phyloP scores from a whole-genome alignment of 768 basidiomycete genomes.

The Tephrocybe sp. region DNA sequence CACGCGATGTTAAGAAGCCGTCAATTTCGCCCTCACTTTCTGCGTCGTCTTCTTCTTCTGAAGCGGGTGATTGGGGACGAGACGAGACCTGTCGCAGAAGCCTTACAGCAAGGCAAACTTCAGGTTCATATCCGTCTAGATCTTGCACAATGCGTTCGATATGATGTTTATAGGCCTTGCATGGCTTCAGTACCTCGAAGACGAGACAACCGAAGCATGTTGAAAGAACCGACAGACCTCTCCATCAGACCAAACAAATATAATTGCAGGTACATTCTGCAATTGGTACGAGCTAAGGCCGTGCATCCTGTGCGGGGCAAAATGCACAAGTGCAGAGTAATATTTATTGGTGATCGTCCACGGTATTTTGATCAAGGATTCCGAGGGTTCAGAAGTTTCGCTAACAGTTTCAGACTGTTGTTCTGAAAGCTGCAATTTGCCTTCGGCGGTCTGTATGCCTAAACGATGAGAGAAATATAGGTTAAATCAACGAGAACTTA shows the following conservation, averaged over 20 bases:
- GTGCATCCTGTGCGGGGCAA: conserved; percentile 48
- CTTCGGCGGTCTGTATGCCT: conserved; percentile 11
- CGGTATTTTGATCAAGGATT: conserved; percentile 38
- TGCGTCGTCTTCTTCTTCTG: conserved; percentile 21
- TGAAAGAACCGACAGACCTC: conserved; percentile 46
- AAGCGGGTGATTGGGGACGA: neutral
- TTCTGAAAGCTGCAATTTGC: neutral
- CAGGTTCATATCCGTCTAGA: conserved; percentile 54
- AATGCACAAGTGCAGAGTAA: conserved; percentile 75
- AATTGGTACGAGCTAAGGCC: conserved; percentile 39
- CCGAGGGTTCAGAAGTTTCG: conserved; percentile 14
- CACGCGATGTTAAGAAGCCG: conserved; percentile 60
- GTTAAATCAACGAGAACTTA: neutral
- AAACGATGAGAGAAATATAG: neutral
- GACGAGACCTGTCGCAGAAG: conserved; percentile 27
- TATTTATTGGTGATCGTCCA: conserved; percentile 83
- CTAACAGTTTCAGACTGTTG: neutral
- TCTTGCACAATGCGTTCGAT: conserved; percentile 46
- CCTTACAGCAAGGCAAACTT: conserved; percentile 70
- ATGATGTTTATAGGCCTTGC: conserved; percentile 58
- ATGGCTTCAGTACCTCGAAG: conserved; percentile 16
- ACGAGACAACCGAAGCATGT: conserved; percentile 8
- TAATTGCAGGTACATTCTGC: conserved; percentile 59
- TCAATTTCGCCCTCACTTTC: conserved; percentile 59
- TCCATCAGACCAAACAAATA: conserved; percentile 68